These are phyloP conservation scores for Furcasterigmium furcatum DNA, from an alignment of 2,329 filamentous ascomycete genomes.

Conservation along the genomic window DNA sequence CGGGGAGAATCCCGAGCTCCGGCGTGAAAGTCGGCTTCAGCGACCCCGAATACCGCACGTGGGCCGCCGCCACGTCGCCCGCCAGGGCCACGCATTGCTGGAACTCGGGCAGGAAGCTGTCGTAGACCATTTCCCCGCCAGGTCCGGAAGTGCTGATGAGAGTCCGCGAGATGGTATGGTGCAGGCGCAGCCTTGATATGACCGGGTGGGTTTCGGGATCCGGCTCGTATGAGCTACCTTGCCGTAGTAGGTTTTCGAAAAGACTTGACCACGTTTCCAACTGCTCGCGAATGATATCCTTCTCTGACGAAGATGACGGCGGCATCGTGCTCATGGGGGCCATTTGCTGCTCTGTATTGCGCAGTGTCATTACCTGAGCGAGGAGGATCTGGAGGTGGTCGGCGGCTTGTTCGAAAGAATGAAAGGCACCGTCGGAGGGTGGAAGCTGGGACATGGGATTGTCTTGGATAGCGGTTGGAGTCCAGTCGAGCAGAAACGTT, in stretches of 20 bases:
- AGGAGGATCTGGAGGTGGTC: conserved; percentile 26
- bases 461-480: conserved; percentile 21
- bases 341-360: conserved; percentile 17
- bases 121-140: conserved; percentile 23
- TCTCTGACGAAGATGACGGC: conserved; percentile 4
- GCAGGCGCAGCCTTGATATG: conserved; percentile 23
- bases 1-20: conserved; percentile 25
- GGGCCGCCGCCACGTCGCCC: conserved; percentile 14
- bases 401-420: conserved; percentile 26
- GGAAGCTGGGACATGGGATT: conserved; percentile 10
- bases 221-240: conserved; percentile 7
- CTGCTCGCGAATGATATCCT: conserved; percentile 15
- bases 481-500: conserved; percentile 28
- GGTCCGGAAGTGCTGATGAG: conserved; percentile 18
- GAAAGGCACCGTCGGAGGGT: conserved; percentile 14
- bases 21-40: conserved; percentile 25
- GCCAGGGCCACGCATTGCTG: conserved; percentile 20
- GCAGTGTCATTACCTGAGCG: conserved; percentile 23
- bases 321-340: conserved; percentile 8
- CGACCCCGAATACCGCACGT: conserved; percentile 17
- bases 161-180: conserved; percentile 22
- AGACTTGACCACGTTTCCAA: conserved; percentile 20
- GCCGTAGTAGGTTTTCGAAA: conserved; percentile 20
- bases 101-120: conserved; percentile 23
- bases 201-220: conserved; percentile 11